Evolutionary conservation across 179 eudicot genomes (phyloP).

Genomic region (Patellifolia procumbens): DNA sequence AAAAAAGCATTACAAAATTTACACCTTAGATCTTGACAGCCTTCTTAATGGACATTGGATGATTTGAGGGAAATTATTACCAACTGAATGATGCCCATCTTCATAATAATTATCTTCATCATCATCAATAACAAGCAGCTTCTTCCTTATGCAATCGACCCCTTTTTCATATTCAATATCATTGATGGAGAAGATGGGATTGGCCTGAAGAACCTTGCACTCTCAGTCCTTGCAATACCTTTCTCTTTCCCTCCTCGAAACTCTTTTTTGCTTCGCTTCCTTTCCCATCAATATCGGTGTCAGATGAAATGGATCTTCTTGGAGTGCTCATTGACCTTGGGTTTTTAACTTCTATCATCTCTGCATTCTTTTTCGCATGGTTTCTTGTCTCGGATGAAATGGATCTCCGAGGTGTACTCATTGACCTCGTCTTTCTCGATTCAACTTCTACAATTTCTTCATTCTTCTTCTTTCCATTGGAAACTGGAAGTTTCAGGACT

Average conservation of each 20-base stretch:
- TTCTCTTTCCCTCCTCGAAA: conserved; percentile 50
- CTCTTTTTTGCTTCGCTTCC: conserved; percentile 45
- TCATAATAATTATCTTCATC: conserved; percentile 36
- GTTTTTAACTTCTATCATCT: conserved; percentile 24
- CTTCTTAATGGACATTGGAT: conserved; percentile 65
- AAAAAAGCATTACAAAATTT: not conserved
- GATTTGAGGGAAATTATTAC: conserved; percentile 55
- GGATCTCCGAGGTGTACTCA: conserved; percentile 32
- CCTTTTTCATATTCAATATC: conserved; percentile 75
- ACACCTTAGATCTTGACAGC: conserved; percentile 52
- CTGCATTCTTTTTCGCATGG: conserved; percentile 22
- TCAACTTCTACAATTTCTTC: conserved; percentile 25
- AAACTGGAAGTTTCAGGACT: conserved; percentile 16
- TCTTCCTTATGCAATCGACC: conserved; percentile 83
- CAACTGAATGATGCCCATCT: conserved; percentile 29
- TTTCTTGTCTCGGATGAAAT: conserved; percentile 8
- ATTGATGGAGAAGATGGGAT: conserved; percentile 87
- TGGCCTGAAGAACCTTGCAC: conserved; percentile 63
- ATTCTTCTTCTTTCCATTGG: conserved; percentile 29
- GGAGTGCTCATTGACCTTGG: conserved; percentile 29
- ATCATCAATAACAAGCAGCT: conserved; percentile 62
- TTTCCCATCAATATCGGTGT: conserved; percentile 18
- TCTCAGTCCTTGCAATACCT: conserved; percentile 62
- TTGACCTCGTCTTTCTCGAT: conserved; percentile 24
- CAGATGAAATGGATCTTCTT: conserved; percentile 34